These are phyloP conservation scores for Nicotiana rustica DNA, from an alignment of 305 asterid species.

Conservation along the genomic window DNA sequence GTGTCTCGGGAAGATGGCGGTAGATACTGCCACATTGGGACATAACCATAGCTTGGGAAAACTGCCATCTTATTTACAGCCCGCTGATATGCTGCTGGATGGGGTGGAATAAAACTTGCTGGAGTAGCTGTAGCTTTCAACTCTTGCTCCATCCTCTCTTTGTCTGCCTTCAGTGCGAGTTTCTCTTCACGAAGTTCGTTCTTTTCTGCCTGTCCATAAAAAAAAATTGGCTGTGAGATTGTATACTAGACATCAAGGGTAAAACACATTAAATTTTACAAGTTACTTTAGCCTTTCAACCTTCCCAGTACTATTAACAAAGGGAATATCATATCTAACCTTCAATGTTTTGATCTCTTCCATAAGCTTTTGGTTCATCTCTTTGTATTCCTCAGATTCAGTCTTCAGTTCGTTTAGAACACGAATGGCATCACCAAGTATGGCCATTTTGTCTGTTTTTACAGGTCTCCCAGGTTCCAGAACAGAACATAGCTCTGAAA, in stretches of 20 bases:
- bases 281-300: slow-evolving; percentile 9
- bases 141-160: slow-evolving; percentile 81
- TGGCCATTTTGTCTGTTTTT: slow-evolving; percentile 75
- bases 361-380: slow-evolving; percentile 61
- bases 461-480: slow-evolving; percentile 78
- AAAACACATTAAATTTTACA: background rate
- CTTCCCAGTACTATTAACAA: background rate
- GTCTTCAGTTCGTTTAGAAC: slow-evolving; percentile 60
- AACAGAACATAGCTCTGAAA: slow-evolving; percentile 63
- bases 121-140: slow-evolving; percentile 58
- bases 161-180: slow-evolving; percentile 66
- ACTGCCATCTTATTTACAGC: slow-evolving; percentile 69
- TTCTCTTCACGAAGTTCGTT: slow-evolving; percentile 90
- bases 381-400: slow-evolving; percentile 62
- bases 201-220: slow-evolving; percentile 67
- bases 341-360: slow-evolving; percentile 77
- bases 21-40: slow-evolving; percentile 89
- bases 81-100: slow-evolving; percentile 64
- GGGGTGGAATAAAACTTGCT: slow-evolving; percentile 73
- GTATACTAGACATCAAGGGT: background rate
- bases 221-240: background rate
- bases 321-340: slow-evolving; percentile 38
- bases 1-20: slow-evolving; percentile 74
- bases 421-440: slow-evolving; percentile 77
- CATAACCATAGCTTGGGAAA: slow-evolving; percentile 72